Percentiles rank a stretch among this genome's conserved stretches.
Evolutionary conservation across 805 yeast species (phyloP).

Genomic region (Starmerella apicola): DNA sequence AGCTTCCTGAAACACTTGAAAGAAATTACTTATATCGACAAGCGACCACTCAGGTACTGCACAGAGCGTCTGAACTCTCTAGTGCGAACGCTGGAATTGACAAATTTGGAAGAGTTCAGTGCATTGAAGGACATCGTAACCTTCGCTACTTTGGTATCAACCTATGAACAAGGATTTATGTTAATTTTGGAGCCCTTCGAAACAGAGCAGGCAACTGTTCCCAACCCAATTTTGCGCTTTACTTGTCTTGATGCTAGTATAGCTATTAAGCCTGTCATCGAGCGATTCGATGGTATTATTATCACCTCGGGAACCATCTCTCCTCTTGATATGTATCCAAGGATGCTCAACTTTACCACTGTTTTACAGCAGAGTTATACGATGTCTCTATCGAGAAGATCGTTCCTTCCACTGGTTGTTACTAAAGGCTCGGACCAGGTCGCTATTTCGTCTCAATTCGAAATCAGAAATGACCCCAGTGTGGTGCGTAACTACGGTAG

Average conservation of each 20-base stretch:
- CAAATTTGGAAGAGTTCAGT: conserved; percentile 80
- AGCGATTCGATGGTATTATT: conserved; percentile 78
- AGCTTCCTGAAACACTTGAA: conserved; percentile 87
- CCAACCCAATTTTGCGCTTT: conserved; percentile 87
- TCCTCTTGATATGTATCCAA: conserved; percentile 97
- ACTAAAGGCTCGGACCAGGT: conserved; percentile 98
- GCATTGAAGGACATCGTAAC: conserved; percentile 93
- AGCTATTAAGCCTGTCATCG: conserved; percentile 94
- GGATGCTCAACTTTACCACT: conserved; percentile 87
- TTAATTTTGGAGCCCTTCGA: conserved; percentile 92
- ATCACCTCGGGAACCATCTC: conserved; percentile 97
- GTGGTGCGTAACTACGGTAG: conserved; percentile 96
- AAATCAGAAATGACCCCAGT: conserved; percentile 93
- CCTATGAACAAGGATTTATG: conserved; percentile 87
- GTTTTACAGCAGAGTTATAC: conserved; percentile 90
- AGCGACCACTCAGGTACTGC: conserved; percentile 83
- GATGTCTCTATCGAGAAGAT: conserved; percentile 84
- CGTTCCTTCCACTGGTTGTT: conserved; percentile 89
- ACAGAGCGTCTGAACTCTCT: conserved; percentile 80
- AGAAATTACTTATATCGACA: conserved; percentile 82
- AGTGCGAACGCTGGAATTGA: conserved; percentile 77
- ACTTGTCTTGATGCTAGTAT: conserved; percentile 96
- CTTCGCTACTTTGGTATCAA: conserved; percentile 89
- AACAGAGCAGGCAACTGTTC: conserved; percentile 88
- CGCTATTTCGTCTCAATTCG: conserved; percentile 89